phyloP scores from a whole-genome alignment of 2,329 filamentous ascomycete genomes.

The Venturia carpophila region DNA sequence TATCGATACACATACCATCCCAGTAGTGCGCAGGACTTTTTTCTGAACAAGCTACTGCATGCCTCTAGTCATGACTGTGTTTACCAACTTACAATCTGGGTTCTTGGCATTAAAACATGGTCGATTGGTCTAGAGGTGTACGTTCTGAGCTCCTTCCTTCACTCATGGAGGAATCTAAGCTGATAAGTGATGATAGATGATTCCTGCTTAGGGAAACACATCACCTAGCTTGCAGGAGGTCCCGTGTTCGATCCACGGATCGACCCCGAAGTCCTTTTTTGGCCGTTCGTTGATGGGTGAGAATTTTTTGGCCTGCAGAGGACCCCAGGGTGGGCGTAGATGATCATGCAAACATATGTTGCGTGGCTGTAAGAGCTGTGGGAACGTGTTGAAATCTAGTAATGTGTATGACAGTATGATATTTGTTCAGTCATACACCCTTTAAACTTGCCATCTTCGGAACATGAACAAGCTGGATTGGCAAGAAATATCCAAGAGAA shows the following conservation, averaged over 20 bases:
- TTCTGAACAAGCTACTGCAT: too few relatives aligned
- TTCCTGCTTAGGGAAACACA: not conserved
- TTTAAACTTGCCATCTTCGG: not conserved
- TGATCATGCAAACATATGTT: not conserved
- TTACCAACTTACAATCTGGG: too few relatives aligned
- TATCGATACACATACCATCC: too few relatives aligned
- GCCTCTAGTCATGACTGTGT: too few relatives aligned
- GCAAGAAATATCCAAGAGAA: not conserved
- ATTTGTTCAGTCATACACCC: not conserved
- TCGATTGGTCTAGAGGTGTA: too few relatives aligned
- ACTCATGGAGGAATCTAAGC: too few relatives aligned
- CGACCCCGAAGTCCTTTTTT: constrained; percentile 1
- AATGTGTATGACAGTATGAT: not conserved
- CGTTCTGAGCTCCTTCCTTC: not conserved
- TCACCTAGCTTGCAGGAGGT: not conserved
- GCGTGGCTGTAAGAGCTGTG: not conserved
- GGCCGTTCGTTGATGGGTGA: not conserved
- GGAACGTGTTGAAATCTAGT: not conserved
- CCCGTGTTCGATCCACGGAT: constrained; percentile 14
- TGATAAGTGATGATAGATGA: too few relatives aligned
- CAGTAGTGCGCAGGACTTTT: too few relatives aligned
- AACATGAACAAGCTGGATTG: not conserved
- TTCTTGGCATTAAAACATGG: too few relatives aligned
- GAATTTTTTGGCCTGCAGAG: not conserved
- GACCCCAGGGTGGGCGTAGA: not conserved